Evolutionary conservation across 768 basidiomycete genomes (phyloP).

Genomic region (Boletus reticuloceps): DNA sequence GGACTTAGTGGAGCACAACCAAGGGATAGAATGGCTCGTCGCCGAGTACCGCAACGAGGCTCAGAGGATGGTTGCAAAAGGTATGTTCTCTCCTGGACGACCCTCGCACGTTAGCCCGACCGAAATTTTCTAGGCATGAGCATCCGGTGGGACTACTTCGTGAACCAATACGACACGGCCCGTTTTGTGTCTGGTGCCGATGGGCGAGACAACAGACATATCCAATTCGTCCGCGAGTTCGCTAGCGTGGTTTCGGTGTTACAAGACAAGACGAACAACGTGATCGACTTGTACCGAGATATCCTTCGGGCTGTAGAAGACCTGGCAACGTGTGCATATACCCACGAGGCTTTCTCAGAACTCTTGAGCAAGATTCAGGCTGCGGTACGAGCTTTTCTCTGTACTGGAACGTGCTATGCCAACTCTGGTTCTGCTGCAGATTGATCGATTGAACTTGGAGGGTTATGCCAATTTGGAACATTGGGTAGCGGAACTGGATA

Average conservation of each 20-base stretch:
- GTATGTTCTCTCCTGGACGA: slow-evolving; percentile 40
- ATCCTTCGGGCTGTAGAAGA: slow-evolving; percentile 85
- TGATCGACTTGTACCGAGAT: slow-evolving; percentile 89
- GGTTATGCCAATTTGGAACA: slow-evolving; percentile 93
- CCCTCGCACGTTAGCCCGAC: not conserved
- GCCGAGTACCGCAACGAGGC: slow-evolving; percentile 93
- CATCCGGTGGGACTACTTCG: slow-evolving; percentile 95
- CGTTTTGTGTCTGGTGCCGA: slow-evolving; percentile 74
- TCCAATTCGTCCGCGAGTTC: slow-evolving; percentile 93
- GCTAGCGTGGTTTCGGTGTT: slow-evolving; percentile 89
- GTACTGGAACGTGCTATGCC: not conserved
- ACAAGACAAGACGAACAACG: slow-evolving; percentile 94
- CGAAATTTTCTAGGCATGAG: slow-evolving; percentile 68
- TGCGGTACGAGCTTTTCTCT: slow-evolving; percentile 51
- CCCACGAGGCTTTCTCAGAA: slow-evolving; percentile 76
- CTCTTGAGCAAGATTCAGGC: slow-evolving; percentile 79
- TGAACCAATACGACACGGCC: slow-evolving; percentile 87
- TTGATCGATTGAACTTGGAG: slow-evolving; percentile 92
- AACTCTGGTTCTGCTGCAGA: slow-evolving; percentile 41
- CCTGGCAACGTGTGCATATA: slow-evolving; percentile 83
- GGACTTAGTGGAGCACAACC: slow-evolving; percentile 86
- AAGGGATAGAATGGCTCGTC: slow-evolving; percentile 90
- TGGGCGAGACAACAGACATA: slow-evolving; percentile 80
- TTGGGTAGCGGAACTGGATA: slow-evolving; percentile 84
- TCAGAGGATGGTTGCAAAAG: slow-evolving; percentile 89